Base-by-base conservation (phyloP, 2,329 filamentous ascomycete genomes). In the Chaetomiaceae sp. region DNA sequence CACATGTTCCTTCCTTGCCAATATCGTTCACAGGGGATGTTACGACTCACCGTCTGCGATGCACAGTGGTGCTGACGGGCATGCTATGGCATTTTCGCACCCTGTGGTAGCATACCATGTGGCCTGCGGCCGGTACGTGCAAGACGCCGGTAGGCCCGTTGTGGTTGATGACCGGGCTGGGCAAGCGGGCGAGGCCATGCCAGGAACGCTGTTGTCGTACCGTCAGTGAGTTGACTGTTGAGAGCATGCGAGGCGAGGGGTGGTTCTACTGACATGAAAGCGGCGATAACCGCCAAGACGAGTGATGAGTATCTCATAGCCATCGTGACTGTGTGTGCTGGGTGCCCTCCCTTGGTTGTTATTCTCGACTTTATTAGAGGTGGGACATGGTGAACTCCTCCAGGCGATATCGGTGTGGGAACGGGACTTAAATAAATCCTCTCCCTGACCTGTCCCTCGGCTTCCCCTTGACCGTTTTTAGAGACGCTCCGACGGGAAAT, bases 21-120 rank as follows among this genome's bases (percentile, higher is more conserved):
- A n/a, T n/a, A n/a, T n/a, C n/a, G n/a, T n/a, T n/a, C n/a, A n/a
- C n/a, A n/a, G n/a, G n/a, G n/a, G n/a, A n/a, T n/a, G 13, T 20
- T 21, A 44, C n/a, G n/a, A n/a, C 56, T 50, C 0, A 59, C 58
- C 29, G 21, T 61, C 58, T 4, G 34, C 45, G 16, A 55, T 51
- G 47, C 58, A 61, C 23, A 48, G 32, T 16, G 37, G 40, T n/a
- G 18, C 38, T 5, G 20, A 6, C 44, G 45, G 25, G 53, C 58
- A 60, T 1, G 38, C 6, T 2, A 60, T 44, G 14, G n/a, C n/a
- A n/a, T n/a, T n/a, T n/a, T 40, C 53, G 23, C 58, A 61, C 3
- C 56, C 58, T 20, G 34, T 54, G 14, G 53, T 57, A 9, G 43
- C 37, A 11, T 43, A 57, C 25, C 18, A 43, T 4, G 58, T 61